A percentile compares a stretch with the other conserved stretches of the same genome.
Evolutionary conservation across 306 rosid species (phyloP).

Genomic region (Pterocarpus macrocarpus): DNA sequence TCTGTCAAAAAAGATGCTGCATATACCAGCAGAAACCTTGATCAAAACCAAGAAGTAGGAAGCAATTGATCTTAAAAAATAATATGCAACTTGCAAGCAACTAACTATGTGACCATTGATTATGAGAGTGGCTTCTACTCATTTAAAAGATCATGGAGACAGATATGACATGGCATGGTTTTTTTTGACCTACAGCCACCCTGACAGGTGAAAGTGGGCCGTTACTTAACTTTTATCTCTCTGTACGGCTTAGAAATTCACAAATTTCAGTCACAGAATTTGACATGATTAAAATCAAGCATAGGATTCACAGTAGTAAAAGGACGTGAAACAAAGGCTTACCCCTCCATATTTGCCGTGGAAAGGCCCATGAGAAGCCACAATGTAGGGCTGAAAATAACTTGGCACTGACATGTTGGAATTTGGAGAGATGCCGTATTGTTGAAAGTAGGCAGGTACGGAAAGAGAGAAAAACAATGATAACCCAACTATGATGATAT

Average conservation of each 20-base stretch:
- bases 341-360: conserved; percentile 88
- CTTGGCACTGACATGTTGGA: conserved; percentile 72
- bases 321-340: conserved; percentile 47
- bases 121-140: conserved; percentile 46
- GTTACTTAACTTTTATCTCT: background rate
- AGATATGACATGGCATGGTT: conserved; percentile 6
- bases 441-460: conserved; percentile 96
- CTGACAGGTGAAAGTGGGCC: conserved; percentile 26
- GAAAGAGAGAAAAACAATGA: conserved; percentile 95
- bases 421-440: conserved; percentile 83
- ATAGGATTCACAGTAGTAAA: conserved; percentile 9
- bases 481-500: conserved; percentile 93
- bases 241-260: background rate
- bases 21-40: conserved; percentile 12
- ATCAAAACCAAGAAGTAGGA: background rate
- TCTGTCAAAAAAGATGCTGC: background rate
- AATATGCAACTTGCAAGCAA: conserved; percentile 1
- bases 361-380: conserved; percentile 94
- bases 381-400: conserved; percentile 94
- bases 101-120: conserved; percentile 40
- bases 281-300: conserved; percentile 23
- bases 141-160: conserved; percentile 24
- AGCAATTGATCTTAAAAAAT: background rate
- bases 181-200: background rate
- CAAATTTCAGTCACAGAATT: conserved; percentile 24